Evolutionary conservation across 805 yeast species (phyloP).

Genomic region (Cyberlindnera xishuangbannaensis): DNA sequence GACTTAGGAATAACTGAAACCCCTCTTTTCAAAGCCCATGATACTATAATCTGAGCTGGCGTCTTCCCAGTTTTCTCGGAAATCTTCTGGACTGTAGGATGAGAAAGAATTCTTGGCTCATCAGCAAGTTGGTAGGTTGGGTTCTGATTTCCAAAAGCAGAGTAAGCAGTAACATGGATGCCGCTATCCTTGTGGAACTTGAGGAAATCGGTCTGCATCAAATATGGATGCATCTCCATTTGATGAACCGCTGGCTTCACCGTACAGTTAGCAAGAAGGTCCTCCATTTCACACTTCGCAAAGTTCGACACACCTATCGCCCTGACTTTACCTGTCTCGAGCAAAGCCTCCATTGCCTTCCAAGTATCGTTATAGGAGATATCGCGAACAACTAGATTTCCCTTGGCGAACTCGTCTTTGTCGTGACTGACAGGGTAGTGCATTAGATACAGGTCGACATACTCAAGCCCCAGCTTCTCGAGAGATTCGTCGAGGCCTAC

Average conservation of each 20-base stretch:
- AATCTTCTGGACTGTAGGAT: slow-evolving; percentile 34
- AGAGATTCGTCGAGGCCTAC: slow-evolving; percentile 36
- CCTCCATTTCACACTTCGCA: slow-evolving; percentile 39
- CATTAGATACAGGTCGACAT: slow-evolving; percentile 55
- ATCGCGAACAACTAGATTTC: slow-evolving; percentile 29
- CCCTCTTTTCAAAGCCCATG: slow-evolving; percentile 57
- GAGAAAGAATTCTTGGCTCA: slow-evolving; percentile 27
- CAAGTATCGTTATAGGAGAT: slow-evolving; percentile 46
- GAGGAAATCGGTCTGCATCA: slow-evolving; percentile 57
- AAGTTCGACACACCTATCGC: slow-evolving; percentile 70
- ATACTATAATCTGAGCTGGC: slow-evolving; percentile 47
- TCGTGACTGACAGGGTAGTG: slow-evolving; percentile 49
- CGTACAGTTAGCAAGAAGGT: slow-evolving; percentile 36
- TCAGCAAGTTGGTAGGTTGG: slow-evolving; percentile 41
- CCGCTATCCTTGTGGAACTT: slow-evolving; percentile 46
- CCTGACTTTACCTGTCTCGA: slow-evolving; percentile 50
- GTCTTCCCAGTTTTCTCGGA: slow-evolving; percentile 38
- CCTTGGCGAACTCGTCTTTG: slow-evolving; percentile 34
- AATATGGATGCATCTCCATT: slow-evolving; percentile 62
- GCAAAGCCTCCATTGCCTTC: slow-evolving; percentile 47
- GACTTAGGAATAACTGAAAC: slow-evolving; percentile 49
- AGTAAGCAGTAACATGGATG: slow-evolving; percentile 65
- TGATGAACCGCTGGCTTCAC: slow-evolving; percentile 57
- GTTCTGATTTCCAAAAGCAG: slow-evolving; percentile 63
- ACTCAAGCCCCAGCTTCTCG: slow-evolving; percentile 41